Base-by-base conservation (phyloP, 305 asterid species). In the Fraxinus latifolia region DNA sequence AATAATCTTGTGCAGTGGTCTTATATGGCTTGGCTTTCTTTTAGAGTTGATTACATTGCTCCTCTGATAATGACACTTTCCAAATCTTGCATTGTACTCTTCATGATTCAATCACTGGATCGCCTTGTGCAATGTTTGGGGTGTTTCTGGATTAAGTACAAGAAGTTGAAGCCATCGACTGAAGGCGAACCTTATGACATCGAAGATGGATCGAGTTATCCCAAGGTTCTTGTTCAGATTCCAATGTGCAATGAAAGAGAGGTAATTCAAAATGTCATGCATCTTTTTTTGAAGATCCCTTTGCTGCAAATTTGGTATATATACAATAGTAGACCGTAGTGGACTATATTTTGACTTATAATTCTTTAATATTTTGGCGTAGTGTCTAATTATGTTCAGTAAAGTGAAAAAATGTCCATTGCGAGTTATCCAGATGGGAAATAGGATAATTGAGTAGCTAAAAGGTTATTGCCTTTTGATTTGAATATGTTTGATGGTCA, bases 231-330 rank as follows among this genome's bases (percentile, higher is more conserved):
- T 89, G 92, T 96, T 77, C 99, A 96, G 91, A 93, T 95, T 85
- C 99, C 99, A 0, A 95, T 95, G 97, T 92, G 98, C 90, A 95
- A 94, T 83, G 99, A 96, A 82, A 94, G 85, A 91, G 99, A 94
- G 99, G 98, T 96, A 89, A 88, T 77, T 0, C 3, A 37, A 60
- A 79, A 31, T 11, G 34, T 37, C 50, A 17, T 71, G 47, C 2
- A 14, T 79, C 4, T 14, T 50, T 27, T 50, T 74, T 37, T 78
- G 42, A 42, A 31, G 39, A 84, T 77, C 73, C 77, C 71, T 39
- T 39, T 21, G 19, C 44, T 27, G 60, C 29, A 70, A 67, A 2
- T 23, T 62, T 9, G 72, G 72, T 21, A 8, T 62, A 58, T 55
- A 37, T 37, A 37, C 44, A 37, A 36, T 7, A 6, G 12, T 37